phyloP scores from a whole-genome alignment of 2,329 filamentous ascomycete genomes.

The Amphichorda felina region DNA sequence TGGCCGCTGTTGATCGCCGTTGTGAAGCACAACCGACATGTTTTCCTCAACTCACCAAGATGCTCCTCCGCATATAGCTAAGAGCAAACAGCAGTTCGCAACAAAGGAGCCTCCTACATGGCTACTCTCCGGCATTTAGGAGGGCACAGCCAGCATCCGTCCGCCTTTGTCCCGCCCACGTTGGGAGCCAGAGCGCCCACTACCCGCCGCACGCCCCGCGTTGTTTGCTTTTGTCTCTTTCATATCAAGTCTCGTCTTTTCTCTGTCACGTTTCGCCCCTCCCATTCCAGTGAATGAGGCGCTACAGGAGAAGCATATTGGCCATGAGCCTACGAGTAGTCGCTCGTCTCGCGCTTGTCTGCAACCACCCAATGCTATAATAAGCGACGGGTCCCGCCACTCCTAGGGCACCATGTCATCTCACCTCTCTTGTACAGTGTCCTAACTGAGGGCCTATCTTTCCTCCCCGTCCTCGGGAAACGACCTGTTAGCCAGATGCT shows the following conservation, averaged over 20 bases:
- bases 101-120: too few relatives aligned
- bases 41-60: too few relatives aligned
- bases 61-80: too few relatives aligned
- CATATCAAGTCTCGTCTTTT: background rate
- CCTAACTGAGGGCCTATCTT: too few relatives aligned
- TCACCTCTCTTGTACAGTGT: background rate
- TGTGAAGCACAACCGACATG: too few relatives aligned
- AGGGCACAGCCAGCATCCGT: too few relatives aligned
- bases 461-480: too few relatives aligned
- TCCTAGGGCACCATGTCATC: background rate
- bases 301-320: background rate
- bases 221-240: constrained; percentile 1
- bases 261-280: background rate
- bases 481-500: too few relatives aligned
- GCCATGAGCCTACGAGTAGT: background rate
- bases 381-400: background rate
- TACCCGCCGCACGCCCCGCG: background rate
- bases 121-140: too few relatives aligned
- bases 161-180: background rate
- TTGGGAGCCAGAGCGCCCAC: background rate
- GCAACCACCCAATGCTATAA: background rate
- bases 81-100: too few relatives aligned
- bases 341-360: too few relatives aligned
- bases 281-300: background rate
- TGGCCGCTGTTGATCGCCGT: too few relatives aligned